phyloP scores from a whole-genome alignment of 306 rosid genomes.

The Quercus berberidifolia region DNA sequence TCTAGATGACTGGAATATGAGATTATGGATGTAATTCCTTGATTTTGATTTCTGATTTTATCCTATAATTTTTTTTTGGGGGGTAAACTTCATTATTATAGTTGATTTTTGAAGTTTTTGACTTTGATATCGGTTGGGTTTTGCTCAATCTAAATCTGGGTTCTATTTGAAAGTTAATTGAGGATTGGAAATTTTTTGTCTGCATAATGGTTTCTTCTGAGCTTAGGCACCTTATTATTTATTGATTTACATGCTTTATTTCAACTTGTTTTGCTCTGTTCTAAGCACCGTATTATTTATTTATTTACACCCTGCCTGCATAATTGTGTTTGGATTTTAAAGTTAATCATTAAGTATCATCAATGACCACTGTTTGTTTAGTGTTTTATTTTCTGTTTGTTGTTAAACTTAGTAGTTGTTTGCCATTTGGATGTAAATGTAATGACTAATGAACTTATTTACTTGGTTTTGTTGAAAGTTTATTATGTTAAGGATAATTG shows the following conservation, averaged over 20 bases:
- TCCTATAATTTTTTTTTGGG: neutral
- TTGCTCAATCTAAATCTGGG: neutral
- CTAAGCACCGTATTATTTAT: too few relatives aligned
- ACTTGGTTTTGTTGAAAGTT: too few relatives aligned
- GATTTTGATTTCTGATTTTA: neutral
- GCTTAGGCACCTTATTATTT: too few relatives aligned
- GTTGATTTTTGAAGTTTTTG: neutral
- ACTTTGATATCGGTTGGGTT: neutral
- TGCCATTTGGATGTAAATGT: too few relatives aligned
- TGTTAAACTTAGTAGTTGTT: neutral
- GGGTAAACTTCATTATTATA: neutral
- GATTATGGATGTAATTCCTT: neutral
- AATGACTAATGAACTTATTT: too few relatives aligned
- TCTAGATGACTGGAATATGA: neutral
- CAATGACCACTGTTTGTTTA: neutral
- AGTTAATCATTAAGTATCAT: neutral
- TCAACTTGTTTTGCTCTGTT: too few relatives aligned
- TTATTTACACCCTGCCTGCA: too few relatives aligned
- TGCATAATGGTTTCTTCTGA: too few relatives aligned
- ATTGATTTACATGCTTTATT: too few relatives aligned
- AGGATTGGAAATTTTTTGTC: too few relatives aligned
- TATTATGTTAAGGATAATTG: too few relatives aligned
- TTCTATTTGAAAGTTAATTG: neutral
- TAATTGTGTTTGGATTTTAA: neutral
- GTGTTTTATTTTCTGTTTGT: neutral